Conservation (phyloP, 202 grass and related monocot species). For the Hordeum pubiflorum region DNA sequence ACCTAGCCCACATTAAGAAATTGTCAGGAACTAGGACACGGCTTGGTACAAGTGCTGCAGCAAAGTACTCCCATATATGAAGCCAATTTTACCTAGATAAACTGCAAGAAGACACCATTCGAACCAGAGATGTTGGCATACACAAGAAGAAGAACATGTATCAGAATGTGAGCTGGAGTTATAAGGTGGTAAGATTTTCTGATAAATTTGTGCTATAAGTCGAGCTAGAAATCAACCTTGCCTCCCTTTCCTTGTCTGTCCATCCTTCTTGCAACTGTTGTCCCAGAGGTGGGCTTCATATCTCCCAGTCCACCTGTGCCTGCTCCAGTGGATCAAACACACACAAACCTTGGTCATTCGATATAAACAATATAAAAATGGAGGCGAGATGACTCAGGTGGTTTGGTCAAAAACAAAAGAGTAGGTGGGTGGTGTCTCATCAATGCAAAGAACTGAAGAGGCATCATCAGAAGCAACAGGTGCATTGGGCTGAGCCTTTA, state of each 20-base stretch:
- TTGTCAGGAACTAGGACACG: background rate
- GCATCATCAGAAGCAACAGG: slow-evolving; percentile 20
- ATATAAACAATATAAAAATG: slow-evolving; percentile 22
- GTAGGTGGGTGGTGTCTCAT: background rate
- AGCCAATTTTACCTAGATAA: slow-evolving; percentile 59
- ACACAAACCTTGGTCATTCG: slow-evolving; percentile 32
- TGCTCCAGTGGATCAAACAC: slow-evolving; percentile 43
- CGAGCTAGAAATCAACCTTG: slow-evolving; percentile 58
- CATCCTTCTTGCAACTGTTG: slow-evolving; percentile 90
- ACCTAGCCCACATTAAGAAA: slow-evolving; percentile 38
- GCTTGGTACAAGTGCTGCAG: background rate
- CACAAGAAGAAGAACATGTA: background rate
- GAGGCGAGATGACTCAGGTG: background rate
- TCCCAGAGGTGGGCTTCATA: slow-evolving; percentile 99
- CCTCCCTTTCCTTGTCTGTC: slow-evolving; percentile 95
- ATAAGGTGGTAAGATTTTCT: background rate
- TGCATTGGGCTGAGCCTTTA: background rate
- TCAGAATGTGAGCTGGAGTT: slow-evolving; percentile 2
- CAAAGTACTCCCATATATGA: background rate
- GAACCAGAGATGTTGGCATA: slow-evolving; percentile 23
- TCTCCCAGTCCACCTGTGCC: slow-evolving; percentile 98
- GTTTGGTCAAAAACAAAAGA: background rate
- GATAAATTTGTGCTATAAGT: background rate
- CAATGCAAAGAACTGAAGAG: slow-evolving; percentile 4
- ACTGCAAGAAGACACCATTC: slow-evolving; percentile 39